phyloP scores from a whole-genome alignment of 202 grass and related monocot species.

The Musa balbisiana region DNA sequence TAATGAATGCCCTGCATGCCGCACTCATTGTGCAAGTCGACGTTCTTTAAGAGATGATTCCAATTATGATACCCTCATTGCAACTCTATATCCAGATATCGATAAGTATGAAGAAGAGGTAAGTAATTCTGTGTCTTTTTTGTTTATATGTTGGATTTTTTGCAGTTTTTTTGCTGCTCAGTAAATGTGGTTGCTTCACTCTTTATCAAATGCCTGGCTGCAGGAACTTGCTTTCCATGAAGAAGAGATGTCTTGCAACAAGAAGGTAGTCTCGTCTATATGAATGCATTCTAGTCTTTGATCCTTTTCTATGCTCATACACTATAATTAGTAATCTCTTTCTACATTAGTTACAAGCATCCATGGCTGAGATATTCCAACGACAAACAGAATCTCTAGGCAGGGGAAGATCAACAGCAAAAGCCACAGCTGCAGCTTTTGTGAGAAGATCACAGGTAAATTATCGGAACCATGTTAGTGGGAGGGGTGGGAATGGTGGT shows the following conservation, averaged over 20 bases:
- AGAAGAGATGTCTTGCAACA: constrained; percentile 81
- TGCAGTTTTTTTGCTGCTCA: neutral
- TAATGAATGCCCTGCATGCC: constrained; percentile 94
- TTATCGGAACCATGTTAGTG: constrained; percentile 28
- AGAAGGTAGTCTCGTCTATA: constrained; percentile 41
- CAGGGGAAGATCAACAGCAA: constrained; percentile 52
- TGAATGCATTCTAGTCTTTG: neutral
- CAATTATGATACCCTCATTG: constrained; percentile 93
- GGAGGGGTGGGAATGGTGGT: constrained; percentile 42
- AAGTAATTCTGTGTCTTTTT: constrained; percentile 28
- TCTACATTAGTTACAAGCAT: constrained; percentile 65
- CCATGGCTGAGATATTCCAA: constrained; percentile 68
- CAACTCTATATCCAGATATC: constrained; percentile 88
- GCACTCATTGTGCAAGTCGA: constrained; percentile 95
- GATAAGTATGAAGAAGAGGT: constrained; percentile 99
- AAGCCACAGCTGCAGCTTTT: constrained; percentile 45
- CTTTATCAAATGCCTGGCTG: constrained; percentile 10
- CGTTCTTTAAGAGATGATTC: constrained; percentile 97
- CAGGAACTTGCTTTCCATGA: constrained; percentile 95
- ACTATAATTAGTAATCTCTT: neutral
- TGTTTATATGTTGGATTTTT: neutral
- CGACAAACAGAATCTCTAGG: constrained; percentile 63
- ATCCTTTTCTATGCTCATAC: constrained; percentile 17
- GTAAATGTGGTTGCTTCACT: neutral
- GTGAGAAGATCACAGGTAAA: constrained; percentile 63